These are phyloP conservation scores for Salvia sclarea DNA, from an alignment of 305 asterid genomes.

Conservation along the genomic window DNA sequence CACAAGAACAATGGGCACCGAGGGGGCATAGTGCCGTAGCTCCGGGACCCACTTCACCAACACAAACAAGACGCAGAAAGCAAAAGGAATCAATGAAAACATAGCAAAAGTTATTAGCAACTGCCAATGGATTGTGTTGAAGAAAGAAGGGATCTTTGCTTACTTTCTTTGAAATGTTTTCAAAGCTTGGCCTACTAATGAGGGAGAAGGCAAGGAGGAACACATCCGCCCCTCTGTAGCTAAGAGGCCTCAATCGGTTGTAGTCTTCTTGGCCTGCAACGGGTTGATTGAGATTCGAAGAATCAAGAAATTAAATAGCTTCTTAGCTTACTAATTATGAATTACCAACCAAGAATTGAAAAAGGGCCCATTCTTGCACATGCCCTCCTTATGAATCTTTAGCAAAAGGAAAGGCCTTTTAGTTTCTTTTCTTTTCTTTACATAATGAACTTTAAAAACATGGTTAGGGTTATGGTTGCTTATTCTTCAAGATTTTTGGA, in stretches of 20 bases:
- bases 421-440: conserved; percentile 4
- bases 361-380: conserved; percentile 28
- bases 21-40: conserved; percentile 74
- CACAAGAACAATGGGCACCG: conserved; percentile 79
- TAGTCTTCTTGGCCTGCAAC: conserved; percentile 88
- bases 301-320: conserved; percentile 12
- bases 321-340: too few relatives aligned
- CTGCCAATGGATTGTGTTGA: conserved; percentile 25
- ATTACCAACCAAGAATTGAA: conserved; percentile 3
- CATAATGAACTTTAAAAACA: conserved; percentile 8
- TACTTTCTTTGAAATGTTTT: conserved; percentile 82
- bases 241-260: conserved; percentile 83
- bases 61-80: conserved; percentile 42
- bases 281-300: conserved; percentile 17
- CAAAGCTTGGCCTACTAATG: conserved; percentile 92
- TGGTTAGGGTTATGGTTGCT: too few relatives aligned
- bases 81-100: conserved; percentile 40
- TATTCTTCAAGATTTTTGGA: too few relatives aligned
- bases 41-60: conserved; percentile 74
- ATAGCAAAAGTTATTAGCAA: conserved; percentile 30
- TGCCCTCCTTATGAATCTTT: conserved; percentile 22
- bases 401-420: conserved; percentile 12
- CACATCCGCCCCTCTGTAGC: conserved; percentile 89
- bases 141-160: conserved; percentile 36
- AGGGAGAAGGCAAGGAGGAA: conserved; percentile 84